Evolutionary conservation across 345 rosid species (phyloP).

Genomic region (Eucalyptus guilfoylei): DNA sequence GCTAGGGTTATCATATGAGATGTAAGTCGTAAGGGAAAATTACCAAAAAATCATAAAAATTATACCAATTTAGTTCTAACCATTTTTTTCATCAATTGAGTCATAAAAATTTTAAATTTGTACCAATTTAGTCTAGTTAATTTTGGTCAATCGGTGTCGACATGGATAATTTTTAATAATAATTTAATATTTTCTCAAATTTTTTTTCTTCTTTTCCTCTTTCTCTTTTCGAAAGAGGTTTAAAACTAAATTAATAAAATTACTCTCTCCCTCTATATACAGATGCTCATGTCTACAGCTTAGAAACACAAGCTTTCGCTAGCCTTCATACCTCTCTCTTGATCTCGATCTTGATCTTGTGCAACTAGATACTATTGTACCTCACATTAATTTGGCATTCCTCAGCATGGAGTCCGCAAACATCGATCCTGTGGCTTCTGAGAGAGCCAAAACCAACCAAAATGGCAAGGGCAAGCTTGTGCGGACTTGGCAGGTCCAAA

Average conservation of each 20-base stretch:
- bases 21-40: too few relatives aligned
- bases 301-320: neutral
- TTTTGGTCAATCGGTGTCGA: rapidly evolving
- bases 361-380: neutral
- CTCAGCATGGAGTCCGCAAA: neutral
- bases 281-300: neutral
- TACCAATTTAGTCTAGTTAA: rapidly evolving
- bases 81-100: too few relatives aligned
- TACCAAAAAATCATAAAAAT: too few relatives aligned
- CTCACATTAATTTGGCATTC: neutral
- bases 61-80: too few relatives aligned
- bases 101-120: too few relatives aligned
- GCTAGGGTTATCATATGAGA: neutral
- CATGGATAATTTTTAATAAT: rapidly evolving
- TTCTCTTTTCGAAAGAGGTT: too few relatives aligned
- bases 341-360: neutral
- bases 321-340: neutral
- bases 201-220: neutral
- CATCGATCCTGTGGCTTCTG: neutral
- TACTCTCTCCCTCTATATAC: neutral
- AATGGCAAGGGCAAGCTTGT: conserved; percentile 33
- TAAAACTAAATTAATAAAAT: too few relatives aligned
- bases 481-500: conserved; percentile 5
- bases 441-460: neutral
- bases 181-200: too few relatives aligned